Percentiles rank a stretch among this genome's conserved stretches.
phyloP scores from a whole-genome alignment of 2,329 filamentous ascomycete genomes.

The Tolypocladium cylindrosporum region DNA sequence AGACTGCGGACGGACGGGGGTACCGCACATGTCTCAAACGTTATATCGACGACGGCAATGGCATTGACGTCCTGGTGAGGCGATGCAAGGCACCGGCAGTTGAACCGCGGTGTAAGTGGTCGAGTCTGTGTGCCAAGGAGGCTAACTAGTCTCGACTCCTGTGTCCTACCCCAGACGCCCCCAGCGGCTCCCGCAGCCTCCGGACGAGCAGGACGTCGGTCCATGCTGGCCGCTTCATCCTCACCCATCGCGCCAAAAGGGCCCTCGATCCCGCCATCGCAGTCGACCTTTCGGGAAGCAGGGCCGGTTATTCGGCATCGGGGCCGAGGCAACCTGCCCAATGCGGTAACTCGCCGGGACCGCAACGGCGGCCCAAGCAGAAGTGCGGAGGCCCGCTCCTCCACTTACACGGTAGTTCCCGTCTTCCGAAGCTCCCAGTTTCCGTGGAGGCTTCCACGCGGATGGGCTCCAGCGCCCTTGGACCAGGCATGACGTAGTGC shows the following conservation, averaged over 20 bases:
- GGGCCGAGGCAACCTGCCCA: background rate
- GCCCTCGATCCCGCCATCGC: background rate
- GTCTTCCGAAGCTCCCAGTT: constrained; percentile 9
- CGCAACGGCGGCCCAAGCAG: background rate
- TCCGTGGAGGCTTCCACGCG: constrained; percentile 35
- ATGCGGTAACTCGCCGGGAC: background rate
- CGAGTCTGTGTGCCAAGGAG: too few species aligned
- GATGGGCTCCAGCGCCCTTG: constrained; percentile 32
- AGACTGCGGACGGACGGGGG: background rate
- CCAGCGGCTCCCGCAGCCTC: background rate
- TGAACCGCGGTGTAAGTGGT: background rate
- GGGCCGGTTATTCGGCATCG: background rate
- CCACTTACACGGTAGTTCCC: background rate
- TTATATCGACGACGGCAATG: background rate
- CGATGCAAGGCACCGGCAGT: background rate
- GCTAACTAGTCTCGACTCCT: background rate
- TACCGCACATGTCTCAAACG: too few species aligned
- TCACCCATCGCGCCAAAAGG: background rate
- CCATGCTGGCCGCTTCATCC: background rate
- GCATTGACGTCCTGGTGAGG: background rate
- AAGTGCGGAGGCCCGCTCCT: background rate
- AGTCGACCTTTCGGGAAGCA: background rate
- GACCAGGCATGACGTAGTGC: constrained; percentile 25
- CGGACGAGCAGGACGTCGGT: background rate
- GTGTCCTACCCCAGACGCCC: background rate